Percentiles rank a stretch among this genome's conserved stretches.
phyloP scores from a whole-genome alignment of 441 rosid genomes.

The Aleurites moluccanus region DNA sequence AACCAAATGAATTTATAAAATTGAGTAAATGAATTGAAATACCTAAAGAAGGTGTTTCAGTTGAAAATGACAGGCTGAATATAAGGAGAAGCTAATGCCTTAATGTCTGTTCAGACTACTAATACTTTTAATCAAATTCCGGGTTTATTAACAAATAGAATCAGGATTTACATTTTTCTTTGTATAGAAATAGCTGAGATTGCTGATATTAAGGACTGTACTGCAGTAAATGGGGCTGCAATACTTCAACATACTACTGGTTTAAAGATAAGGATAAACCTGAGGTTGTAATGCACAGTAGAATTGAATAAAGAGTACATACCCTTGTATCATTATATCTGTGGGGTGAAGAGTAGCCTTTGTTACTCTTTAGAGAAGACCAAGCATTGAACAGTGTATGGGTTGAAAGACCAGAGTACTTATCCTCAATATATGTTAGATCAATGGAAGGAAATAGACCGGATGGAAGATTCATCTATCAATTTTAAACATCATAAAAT shows the following conservation, averaged over 20 bases:
- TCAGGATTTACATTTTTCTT: neutral
- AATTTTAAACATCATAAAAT: constrained; percentile 28
- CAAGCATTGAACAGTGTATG: constrained; percentile 60
- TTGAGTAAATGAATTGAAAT: neutral
- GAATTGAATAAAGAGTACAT: constrained; percentile 4
- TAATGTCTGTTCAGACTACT: neutral
- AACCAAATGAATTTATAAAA: neutral
- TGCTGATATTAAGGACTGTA: constrained; percentile 6
- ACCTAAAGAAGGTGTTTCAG: neutral
- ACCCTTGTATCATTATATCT: constrained; percentile 52
- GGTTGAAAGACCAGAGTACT: constrained; percentile 76
- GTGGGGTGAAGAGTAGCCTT: constrained; percentile 28
- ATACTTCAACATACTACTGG: neutral
- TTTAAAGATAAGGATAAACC: neutral
- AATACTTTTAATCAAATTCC: too few relatives aligned
- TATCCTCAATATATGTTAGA: constrained; percentile 74
- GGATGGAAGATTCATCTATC: constrained; percentile 84
- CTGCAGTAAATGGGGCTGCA: neutral
- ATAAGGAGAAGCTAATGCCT: neutral
- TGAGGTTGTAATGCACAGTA: neutral
- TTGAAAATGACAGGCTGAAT: neutral
- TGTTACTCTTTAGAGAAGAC: constrained; percentile 57
- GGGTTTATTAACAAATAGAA: neutral
- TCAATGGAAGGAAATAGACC: constrained; percentile 77
- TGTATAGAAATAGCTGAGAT: neutral